Evolutionary conservation across 352 stramenopile genomes (phyloP).

Genomic region (Proteromonas lacertae): DNA sequence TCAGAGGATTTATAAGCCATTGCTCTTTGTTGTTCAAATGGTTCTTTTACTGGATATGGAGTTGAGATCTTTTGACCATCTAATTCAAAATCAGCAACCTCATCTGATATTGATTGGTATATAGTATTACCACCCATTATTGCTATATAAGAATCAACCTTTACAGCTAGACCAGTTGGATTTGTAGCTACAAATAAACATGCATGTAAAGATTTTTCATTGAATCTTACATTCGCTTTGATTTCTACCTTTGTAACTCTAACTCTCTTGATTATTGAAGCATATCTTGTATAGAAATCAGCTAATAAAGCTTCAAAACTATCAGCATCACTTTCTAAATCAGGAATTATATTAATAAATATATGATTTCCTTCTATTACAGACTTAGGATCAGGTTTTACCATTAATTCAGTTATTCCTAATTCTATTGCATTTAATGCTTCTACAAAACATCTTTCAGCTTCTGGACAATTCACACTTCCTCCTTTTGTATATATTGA

Average conservation of each 20-base stretch:
- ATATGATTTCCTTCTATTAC: conserved; percentile 53
- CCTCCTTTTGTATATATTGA: too few species aligned
- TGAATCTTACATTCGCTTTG: conserved; percentile 64
- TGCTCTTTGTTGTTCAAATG: conserved; percentile 49
- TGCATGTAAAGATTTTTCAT: conserved; percentile 46
- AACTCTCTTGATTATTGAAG: conserved; percentile 47
- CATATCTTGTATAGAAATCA: conserved; percentile 32
- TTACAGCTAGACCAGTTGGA: conserved; percentile 90
- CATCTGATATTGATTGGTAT: conserved; percentile 5
- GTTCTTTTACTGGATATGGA: conserved; percentile 77
- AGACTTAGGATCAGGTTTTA: too few species aligned
- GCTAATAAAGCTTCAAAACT: conserved; percentile 77
- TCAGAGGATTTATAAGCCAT: conserved; percentile 33
- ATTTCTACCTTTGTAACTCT: conserved; percentile 78
- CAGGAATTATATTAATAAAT: conserved; percentile 83
- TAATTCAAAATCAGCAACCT: conserved; percentile 16
- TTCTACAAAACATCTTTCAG: conserved; percentile 91
- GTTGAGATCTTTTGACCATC: conserved; percentile 66
- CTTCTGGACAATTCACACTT: conserved; percentile 24
- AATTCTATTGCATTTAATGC: too few species aligned
- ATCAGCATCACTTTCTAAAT: conserved; percentile 56
- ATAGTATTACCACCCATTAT: conserved; percentile 9
- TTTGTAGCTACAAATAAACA: conserved; percentile 77
- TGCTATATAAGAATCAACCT: conserved; percentile 73
- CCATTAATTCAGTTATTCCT: too few species aligned